Evolutionary conservation across 495 filamentous ascomycete genomes (phyloP).

Genomic region (Aspergillus leporis): DNA sequence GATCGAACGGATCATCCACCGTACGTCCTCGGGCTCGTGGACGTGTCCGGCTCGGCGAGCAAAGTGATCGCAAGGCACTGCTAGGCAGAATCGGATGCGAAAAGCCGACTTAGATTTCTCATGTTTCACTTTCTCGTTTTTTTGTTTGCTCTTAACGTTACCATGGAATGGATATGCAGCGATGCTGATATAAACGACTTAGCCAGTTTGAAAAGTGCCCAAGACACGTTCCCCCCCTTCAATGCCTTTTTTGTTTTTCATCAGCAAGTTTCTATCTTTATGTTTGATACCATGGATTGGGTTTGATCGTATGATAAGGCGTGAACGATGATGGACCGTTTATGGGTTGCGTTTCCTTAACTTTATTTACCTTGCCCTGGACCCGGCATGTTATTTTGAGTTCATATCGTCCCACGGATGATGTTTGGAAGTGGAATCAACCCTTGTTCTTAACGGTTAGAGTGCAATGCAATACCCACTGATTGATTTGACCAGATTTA

Average conservation of each 20-base stretch:
- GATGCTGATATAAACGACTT: constrained; percentile 14
- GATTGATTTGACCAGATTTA: background rate
- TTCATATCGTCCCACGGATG: constrained; percentile 8
- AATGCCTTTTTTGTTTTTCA: constrained; percentile 1
- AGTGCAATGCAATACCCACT: constrained; percentile 14
- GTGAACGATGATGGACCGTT: constrained; percentile 2
- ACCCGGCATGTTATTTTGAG: constrained; percentile 3
- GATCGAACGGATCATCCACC: constrained; percentile 35
- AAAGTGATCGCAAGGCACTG: constrained; percentile 72
- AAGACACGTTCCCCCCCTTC: background rate
- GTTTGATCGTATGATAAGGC: constrained; percentile 9
- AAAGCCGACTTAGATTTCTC: constrained; percentile 47
- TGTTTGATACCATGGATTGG: constrained; percentile 23
- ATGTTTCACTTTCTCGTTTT: constrained; percentile 14
- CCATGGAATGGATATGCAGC: constrained; percentile 18
- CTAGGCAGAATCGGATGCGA: constrained; percentile 75
- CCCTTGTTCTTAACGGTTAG: background rate
- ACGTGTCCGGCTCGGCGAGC: constrained; percentile 61
- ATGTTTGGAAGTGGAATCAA: background rate
- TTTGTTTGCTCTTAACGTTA: constrained; percentile 12
- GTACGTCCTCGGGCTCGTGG: constrained; percentile 39
- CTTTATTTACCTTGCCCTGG: constrained; percentile 6
- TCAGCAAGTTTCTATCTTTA: constrained; percentile 8
- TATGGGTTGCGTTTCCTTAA: constrained; percentile 4
- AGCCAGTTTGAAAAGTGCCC: background rate